These are phyloP conservation scores for Pyronema domesticum DNA, from an alignment of 495 filamentous ascomycete species.

Conservation along the genomic window DNA sequence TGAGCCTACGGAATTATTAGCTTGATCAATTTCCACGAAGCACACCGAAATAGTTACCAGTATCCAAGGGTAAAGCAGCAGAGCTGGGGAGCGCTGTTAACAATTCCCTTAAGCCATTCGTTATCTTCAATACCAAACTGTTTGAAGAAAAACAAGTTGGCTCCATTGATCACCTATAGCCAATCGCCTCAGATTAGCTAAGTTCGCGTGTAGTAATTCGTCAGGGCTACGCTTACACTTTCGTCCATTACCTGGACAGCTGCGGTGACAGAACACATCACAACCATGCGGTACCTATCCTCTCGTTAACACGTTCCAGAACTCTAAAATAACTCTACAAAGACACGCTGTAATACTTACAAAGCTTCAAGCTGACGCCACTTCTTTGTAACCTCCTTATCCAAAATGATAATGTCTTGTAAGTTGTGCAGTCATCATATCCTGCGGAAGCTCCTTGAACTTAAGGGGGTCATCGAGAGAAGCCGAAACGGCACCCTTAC, in stretches of 20 bases:
- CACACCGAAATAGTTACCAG: conserved; percentile 36
- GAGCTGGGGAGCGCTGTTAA: conserved; percentile 53
- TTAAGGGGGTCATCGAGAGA: conserved; percentile 39
- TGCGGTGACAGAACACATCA: conserved; percentile 43
- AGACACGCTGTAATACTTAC: too few species aligned
- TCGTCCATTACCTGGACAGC: conserved; percentile 52
- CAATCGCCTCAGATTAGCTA: conserved; percentile 28
- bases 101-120: conserved; percentile 50
- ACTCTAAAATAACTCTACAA: conserved; percentile 19
- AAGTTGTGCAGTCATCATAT: not conserved
- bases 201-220: not conserved
- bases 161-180: conserved; percentile 65
- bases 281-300: conserved; percentile 52
- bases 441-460: conserved; percentile 35
- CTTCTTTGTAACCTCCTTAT: conserved; percentile 45
- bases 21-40: not conserved
- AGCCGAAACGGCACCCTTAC: conserved; percentile 54
- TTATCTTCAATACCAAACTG: conserved; percentile 50
- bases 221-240: not conserved
- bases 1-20: not conserved
- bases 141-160: conserved; percentile 46
- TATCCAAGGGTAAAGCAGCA: conserved; percentile 61
- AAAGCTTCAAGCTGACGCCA: conserved; percentile 46
- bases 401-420: conserved; percentile 40
- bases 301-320: conserved; percentile 52